A percentile compares a stretch with the other conserved stretches of the same genome.
Conservation (phyloP, 345 rosid species). For the Pelargonium nanum region DNA sequence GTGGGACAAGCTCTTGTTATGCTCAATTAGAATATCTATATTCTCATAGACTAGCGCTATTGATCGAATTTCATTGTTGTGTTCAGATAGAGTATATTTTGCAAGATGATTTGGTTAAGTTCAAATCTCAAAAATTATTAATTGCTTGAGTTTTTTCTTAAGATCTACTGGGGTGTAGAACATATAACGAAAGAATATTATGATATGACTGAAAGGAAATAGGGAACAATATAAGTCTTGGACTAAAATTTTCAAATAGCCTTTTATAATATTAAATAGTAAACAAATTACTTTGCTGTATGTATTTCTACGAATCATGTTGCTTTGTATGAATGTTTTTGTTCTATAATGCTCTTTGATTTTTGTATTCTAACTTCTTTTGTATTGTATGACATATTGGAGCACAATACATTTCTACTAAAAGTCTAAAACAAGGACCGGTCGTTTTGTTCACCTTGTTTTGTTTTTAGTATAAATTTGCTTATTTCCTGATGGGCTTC, state of each 20-base stretch:
- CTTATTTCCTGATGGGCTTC: slow-evolving; percentile 25
- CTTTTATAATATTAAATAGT: neutral
- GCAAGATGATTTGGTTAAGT: neutral
- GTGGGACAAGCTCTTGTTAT: neutral
- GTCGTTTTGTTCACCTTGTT: neutral
- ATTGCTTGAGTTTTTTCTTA: neutral
- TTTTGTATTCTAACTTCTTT: neutral
- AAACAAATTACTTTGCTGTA: neutral
- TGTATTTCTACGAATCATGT: neutral
- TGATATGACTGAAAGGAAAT: neutral
- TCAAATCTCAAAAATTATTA: too few relatives aligned
- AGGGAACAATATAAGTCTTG: neutral
- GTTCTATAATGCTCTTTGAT: neutral
- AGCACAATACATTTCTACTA: too few relatives aligned
- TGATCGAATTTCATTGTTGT: neutral
- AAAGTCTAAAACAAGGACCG: neutral
- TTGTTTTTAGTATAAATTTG: neutral
- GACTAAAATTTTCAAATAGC: neutral
- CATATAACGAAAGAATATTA: neutral
- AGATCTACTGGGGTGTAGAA: neutral
- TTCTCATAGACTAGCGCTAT: neutral
- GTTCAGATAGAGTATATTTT: neutral
- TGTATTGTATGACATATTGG: neutral
- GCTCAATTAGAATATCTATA: neutral
- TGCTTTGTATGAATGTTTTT: neutral